Conservation (phyloP, 2,329 filamentous ascomycete genomes). For the Fusarium sp. region DNA sequence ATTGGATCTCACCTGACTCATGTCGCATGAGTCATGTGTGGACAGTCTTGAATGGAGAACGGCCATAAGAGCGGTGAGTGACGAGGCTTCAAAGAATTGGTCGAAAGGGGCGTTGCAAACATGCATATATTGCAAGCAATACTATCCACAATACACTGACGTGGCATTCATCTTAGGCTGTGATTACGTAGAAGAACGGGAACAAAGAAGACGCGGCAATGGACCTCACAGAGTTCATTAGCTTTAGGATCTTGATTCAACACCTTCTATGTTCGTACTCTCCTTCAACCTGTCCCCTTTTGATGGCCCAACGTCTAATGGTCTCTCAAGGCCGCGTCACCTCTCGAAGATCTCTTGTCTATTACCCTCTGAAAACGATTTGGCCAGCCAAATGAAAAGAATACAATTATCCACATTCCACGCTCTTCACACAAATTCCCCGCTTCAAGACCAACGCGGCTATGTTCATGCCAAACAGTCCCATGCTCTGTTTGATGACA, state of each 20-base stretch:
- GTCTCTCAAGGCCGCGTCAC: not conserved
- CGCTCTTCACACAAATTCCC: too few relatives aligned
- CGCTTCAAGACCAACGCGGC: too few relatives aligned
- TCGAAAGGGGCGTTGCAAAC: not conserved
- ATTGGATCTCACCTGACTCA: not conserved
- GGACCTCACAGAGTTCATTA: not conserved
- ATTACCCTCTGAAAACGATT: not conserved
- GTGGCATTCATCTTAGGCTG: not conserved
- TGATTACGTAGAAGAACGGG: not conserved
- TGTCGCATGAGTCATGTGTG: not conserved
- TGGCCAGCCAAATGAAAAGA: not conserved
- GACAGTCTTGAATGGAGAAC: not conserved
- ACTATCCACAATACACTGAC: not conserved
- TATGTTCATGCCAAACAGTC: too few relatives aligned
- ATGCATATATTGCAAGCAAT: not conserved
- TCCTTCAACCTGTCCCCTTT: not conserved
- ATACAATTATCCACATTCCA: not conserved
- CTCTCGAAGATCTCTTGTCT: too few relatives aligned
- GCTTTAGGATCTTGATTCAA: too few relatives aligned
- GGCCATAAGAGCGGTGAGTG: not conserved
- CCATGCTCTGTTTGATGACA: not conserved
- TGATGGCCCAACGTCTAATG: not conserved
- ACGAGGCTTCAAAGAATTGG: not conserved
- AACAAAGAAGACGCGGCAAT: not conserved
- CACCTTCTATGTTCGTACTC: not conserved